Evolutionary conservation across 768 basidiomycete species (phyloP), one percentile per base, ranked within the genome.

Genomic region (Ephemerocybe angulata): DNA sequence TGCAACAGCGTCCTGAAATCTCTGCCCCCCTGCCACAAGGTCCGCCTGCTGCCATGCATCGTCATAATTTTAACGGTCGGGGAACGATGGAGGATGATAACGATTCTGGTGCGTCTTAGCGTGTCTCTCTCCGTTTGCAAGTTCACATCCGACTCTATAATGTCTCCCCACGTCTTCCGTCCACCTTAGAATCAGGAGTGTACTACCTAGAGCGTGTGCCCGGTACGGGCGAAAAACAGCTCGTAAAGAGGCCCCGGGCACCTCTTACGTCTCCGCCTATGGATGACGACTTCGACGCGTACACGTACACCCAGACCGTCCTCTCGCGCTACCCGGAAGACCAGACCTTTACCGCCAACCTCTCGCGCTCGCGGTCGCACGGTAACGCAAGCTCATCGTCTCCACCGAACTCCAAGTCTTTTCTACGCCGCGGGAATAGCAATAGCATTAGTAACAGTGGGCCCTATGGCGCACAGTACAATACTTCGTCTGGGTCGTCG

Each of bases 121-220:
- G 33, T 8, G 11, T 28, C 44, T 19, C 13, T 46, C 7, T 22
- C 21, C 15, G 11, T 25, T 13, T 46, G 10, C 17, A 8, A 17
- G 17, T 35, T 35, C 33, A 8, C 17, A 8, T 35, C 33, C 8
- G 33, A 17, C 17, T 35, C 33, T 35, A 8, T 35, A 17, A 35
- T 17, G 33, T 35, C 8, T 17, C 17, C 10, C 8, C 17, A 8
- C 33, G 8, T 17, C 51, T 6, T 41, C 33, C 12, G 46, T 12
- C n/a, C 15, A 4, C 61, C 43, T 54, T 58, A 76, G 75, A 70
- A 42, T 66, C 73, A 10, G 70, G 70, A 13, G 62, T 68, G 11
- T 71, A 69, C 56, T 75, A 76, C 56, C 67, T 75, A 48, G 72
- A 77, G 19, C 66, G 75, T n/a, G 69, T 73, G 55, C 70, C 64